A percentile compares a stretch with the other conserved stretches of the same genome.
These are phyloP conservation scores for Albifimbria verrucaria DNA, from an alignment of 2,329 filamentous ascomycete species.

Conservation along the genomic window DNA sequence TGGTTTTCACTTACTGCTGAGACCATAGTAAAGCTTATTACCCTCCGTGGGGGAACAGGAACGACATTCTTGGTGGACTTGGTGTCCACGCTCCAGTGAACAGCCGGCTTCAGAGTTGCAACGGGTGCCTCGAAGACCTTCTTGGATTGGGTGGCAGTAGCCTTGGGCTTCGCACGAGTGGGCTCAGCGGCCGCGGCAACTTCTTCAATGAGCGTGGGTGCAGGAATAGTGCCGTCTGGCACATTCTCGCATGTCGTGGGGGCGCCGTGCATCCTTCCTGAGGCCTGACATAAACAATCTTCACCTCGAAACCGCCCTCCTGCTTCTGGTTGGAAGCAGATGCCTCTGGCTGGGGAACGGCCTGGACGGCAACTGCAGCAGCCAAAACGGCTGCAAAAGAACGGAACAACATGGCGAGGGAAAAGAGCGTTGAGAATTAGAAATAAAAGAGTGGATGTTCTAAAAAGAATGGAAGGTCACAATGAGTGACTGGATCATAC, in stretches of 20 bases:
- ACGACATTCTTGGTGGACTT: slow-evolving; percentile 16
- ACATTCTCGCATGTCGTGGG: background rate
- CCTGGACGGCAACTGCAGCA: background rate
- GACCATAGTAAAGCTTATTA: slow-evolving; percentile 20
- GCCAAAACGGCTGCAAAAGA: background rate
- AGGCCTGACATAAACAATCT: background rate
- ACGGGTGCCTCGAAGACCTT: background rate
- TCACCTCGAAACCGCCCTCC: background rate
- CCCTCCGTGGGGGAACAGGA: slow-evolving; percentile 15
- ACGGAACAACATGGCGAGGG: background rate
- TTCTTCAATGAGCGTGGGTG: background rate
- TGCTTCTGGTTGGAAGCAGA: background rate
- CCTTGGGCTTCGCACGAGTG: background rate
- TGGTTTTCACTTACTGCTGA: background rate
- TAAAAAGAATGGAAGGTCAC: background rate
- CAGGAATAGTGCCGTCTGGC: background rate
- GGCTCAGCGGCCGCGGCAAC: background rate
- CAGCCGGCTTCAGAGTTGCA: background rate
- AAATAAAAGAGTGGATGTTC: no score
- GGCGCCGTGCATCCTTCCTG: background rate
- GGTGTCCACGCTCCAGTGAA: slow-evolving; percentile 23
- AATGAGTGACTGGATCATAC: background rate
- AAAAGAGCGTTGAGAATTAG: no score
- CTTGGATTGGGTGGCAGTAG: background rate
- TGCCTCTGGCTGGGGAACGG: background rate